Evolutionary conservation across 2,329 filamentous ascomycete genomes (phyloP).

Genomic region (Boeremia exigua): DNA sequence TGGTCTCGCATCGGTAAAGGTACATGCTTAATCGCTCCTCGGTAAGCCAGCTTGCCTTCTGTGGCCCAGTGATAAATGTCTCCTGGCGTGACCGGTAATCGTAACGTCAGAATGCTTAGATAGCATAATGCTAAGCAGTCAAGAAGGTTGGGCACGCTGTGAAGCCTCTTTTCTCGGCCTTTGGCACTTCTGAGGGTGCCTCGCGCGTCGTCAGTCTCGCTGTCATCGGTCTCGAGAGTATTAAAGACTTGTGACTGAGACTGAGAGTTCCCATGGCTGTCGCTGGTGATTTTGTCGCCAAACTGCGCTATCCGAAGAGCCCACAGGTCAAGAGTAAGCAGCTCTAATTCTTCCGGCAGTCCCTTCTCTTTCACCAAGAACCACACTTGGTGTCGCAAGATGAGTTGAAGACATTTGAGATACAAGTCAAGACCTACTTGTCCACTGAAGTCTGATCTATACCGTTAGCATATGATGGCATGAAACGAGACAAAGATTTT

Average conservation of each 20-base stretch:
- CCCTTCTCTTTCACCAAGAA: slow-evolving; percentile 73
- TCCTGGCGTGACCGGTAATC: slow-evolving; percentile 75
- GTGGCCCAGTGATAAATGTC: slow-evolving; percentile 74
- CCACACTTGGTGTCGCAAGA: slow-evolving; percentile 80
- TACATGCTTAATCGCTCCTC: slow-evolving; percentile 64
- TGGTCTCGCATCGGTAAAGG: slow-evolving; percentile 70
- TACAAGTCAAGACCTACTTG: slow-evolving; percentile 76
- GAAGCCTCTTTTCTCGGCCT: slow-evolving; percentile 56
- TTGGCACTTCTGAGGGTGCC: slow-evolving; percentile 21
- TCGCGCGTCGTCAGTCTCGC: slow-evolving; percentile 44
- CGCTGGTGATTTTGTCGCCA: slow-evolving; percentile 50
- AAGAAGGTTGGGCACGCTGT: slow-evolving; percentile 66
- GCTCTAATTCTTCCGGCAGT: slow-evolving; percentile 76
- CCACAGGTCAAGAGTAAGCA: slow-evolving; percentile 84
- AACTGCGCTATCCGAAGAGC: slow-evolving; percentile 71
- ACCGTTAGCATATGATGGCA: slow-evolving; percentile 27
- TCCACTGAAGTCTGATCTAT: slow-evolving; percentile 64
- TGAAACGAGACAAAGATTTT: neutral
- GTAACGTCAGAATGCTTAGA: slow-evolving; percentile 75
- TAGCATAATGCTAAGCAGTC: slow-evolving; percentile 84
- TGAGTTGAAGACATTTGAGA: slow-evolving; percentile 81
- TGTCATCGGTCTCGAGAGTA: slow-evolving; percentile 58
- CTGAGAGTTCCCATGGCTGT: slow-evolving; percentile 45
- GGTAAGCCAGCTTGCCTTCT: slow-evolving; percentile 72
- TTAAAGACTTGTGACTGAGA: slow-evolving; percentile 63